Percentiles rank a stretch among this genome's conserved stretches.
Conservation (phyloP, 345 rosid genomes). For the Rhodamnia rubescens region DNA sequence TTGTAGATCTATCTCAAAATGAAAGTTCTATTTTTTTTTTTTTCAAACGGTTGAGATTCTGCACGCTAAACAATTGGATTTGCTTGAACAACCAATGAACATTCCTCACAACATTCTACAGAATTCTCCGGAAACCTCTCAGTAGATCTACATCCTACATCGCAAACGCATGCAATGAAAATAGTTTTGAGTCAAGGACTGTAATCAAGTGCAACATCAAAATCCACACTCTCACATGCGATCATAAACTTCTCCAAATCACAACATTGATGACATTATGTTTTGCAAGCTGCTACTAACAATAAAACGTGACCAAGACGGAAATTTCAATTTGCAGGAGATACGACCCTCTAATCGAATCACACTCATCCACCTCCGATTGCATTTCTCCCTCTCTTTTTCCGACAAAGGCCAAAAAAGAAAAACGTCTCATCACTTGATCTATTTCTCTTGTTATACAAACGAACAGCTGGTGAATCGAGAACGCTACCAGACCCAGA, state of each 20-base stretch:
- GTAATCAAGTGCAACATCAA: neutral
- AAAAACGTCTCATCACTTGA: neutral
- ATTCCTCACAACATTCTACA: neutral
- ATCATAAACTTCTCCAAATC: neutral
- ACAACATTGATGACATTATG: neutral
- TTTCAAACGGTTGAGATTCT: neutral
- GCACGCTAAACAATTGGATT: neutral
- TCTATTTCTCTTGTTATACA: neutral
- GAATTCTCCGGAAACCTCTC: neutral
- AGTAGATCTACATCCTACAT: neutral
- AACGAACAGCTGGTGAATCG: neutral
- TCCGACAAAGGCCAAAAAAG: neutral
- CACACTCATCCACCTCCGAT: neutral
- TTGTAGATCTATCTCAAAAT: neutral
- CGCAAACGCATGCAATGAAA: neutral
- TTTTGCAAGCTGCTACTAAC: neutral
- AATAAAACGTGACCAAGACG: neutral
- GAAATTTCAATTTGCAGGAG: neutral
- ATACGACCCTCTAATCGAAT: neutral
- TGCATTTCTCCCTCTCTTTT: neutral
- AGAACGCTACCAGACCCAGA: conserved; percentile 61
- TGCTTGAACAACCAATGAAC: neutral
- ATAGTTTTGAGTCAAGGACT: neutral
- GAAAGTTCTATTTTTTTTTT: neutral
- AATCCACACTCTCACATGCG: neutral